phyloP scores from a whole-genome alignment of 2,329 filamentous ascomycete genomes.

The Orbilia ellipsospora region DNA sequence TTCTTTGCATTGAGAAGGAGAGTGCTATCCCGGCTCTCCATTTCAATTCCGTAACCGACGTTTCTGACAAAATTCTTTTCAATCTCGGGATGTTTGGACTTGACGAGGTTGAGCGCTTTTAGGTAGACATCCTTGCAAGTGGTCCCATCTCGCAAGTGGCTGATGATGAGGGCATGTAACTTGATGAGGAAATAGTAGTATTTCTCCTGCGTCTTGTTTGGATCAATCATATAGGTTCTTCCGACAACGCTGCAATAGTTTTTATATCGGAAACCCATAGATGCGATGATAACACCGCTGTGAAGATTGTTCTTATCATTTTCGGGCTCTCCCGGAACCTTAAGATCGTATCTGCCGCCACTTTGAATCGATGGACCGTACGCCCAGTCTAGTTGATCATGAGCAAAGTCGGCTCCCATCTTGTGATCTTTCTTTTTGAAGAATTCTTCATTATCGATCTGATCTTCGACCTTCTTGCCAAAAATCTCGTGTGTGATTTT shows the following conservation, averaged over 20 bases:
- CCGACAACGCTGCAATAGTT: slow-evolving; percentile 94
- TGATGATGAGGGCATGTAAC: slow-evolving; percentile 89
- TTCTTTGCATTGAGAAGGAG: slow-evolving; percentile 90
- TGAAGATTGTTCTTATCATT: slow-evolving; percentile 80
- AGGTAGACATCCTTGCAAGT: slow-evolving; percentile 88
- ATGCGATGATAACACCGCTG: slow-evolving; percentile 91
- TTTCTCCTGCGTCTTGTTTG: slow-evolving; percentile 90
- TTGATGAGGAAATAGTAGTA: slow-evolving; percentile 89
- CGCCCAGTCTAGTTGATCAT: slow-evolving; percentile 91
- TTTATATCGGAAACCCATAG: slow-evolving; percentile 92
- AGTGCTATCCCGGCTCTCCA: slow-evolving; percentile 86
- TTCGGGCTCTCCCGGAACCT: slow-evolving; percentile 80
- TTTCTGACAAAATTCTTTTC: slow-evolving; percentile 96
- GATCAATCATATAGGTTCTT: slow-evolving; percentile 94
- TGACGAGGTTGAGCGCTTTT: slow-evolving; percentile 83
- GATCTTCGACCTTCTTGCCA: slow-evolving; percentile 86
- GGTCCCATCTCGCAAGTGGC: slow-evolving; percentile 87
- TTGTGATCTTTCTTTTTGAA: slow-evolving; percentile 86
- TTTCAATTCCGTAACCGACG: slow-evolving; percentile 89
- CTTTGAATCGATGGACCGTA: slow-evolving; percentile 92
- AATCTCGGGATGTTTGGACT: slow-evolving; percentile 90
- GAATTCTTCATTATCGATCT: slow-evolving; percentile 92
- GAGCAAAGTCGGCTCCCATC: slow-evolving; percentile 86
- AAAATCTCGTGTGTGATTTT: slow-evolving; percentile 91
- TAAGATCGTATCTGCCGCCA: slow-evolving; percentile 92